These are phyloP conservation scores for Pythium biforme DNA, from an alignment of 352 stramenopile species.

Conservation along the genomic window DNA sequence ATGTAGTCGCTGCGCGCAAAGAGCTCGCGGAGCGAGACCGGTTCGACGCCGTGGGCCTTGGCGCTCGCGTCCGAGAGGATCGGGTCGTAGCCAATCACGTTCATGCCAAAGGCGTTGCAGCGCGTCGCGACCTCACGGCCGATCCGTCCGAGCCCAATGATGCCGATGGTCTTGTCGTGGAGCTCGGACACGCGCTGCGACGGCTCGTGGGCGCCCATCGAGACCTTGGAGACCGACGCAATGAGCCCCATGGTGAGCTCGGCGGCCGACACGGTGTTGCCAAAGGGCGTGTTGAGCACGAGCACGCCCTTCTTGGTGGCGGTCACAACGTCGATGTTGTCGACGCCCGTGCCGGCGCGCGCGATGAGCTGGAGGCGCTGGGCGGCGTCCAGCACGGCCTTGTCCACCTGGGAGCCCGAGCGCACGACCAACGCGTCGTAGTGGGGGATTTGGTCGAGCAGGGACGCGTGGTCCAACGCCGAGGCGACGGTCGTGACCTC, in stretches of 20 bases:
- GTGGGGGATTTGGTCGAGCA: conserved; percentile 68
- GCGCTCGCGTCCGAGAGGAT: conserved; percentile 89
- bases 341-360: conserved; percentile 88
- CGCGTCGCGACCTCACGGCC: conserved; percentile 91
- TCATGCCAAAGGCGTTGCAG: conserved; percentile 93
- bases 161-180: conserved; percentile 91
- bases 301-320: conserved; percentile 91
- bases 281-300: conserved; percentile 96
- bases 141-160: conserved; percentile 95
- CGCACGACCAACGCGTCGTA: conserved; percentile 91
- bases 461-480: conserved; percentile 51
- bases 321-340: conserved; percentile 93
- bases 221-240: conserved; percentile 57
- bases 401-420: conserved; percentile 78
- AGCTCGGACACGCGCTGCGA: conserved; percentile 58
- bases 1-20: conserved; percentile 95
- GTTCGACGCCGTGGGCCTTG: conserved; percentile 76
- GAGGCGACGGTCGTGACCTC: conserved; percentile 62
- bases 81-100: conserved; percentile 92
- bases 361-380: conserved; percentile 79
- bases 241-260: conserved; percentile 94
- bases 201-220: conserved; percentile 8
- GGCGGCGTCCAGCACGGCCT: conserved; percentile 63
- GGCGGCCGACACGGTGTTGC: conserved; percentile 94
- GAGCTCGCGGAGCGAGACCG: conserved; percentile 81